These are phyloP conservation scores for Arxiozyma heterogenica DNA, from an alignment of 1,139 yeast genomes.

Conservation along the genomic window DNA sequence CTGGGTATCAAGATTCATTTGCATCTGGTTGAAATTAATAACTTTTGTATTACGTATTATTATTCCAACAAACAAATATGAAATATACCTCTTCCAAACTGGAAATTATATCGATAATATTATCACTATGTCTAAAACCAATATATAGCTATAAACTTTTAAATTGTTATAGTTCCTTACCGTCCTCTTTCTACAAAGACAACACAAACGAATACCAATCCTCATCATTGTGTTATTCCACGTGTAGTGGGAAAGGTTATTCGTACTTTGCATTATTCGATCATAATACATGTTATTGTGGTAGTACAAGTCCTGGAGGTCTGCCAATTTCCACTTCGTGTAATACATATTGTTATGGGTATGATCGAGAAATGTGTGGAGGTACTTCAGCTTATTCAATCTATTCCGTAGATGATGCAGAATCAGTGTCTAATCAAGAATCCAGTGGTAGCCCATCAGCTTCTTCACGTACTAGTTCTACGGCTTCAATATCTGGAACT, in stretches of 20 bases:
- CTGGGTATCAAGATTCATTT: background rate
- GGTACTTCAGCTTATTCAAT: constrained; percentile 35
- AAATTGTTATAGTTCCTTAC: constrained; percentile 32
- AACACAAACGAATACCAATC: constrained; percentile 40
- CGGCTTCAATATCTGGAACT: background rate
- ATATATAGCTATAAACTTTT: constrained; percentile 11
- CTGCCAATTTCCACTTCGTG: constrained; percentile 25
- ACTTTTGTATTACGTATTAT: too few relatives aligned
- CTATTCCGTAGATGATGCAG: constrained; percentile 24
- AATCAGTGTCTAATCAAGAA: background rate
- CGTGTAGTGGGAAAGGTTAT: constrained; percentile 35
- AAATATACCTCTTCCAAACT: background rate
- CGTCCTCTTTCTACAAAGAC: constrained; percentile 31
- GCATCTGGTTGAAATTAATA: background rate
- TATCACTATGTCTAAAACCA: background rate
- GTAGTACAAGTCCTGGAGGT: constrained; percentile 36
- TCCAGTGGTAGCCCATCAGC: background rate
- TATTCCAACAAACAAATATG: background rate
- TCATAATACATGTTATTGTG: constrained; percentile 49
- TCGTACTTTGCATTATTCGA: constrained; percentile 44
- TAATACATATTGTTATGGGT: constrained; percentile 32
- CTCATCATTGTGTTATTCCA: constrained; percentile 35
- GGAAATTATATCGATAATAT: background rate
- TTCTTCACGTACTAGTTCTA: background rate
- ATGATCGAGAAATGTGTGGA: constrained; percentile 33